Percentiles rank a stretch among this genome's conserved stretches.
These are phyloP conservation scores for Psilocybe mexicana DNA, from an alignment of 1,284 basidiomycete species.

Conservation along the genomic window DNA sequence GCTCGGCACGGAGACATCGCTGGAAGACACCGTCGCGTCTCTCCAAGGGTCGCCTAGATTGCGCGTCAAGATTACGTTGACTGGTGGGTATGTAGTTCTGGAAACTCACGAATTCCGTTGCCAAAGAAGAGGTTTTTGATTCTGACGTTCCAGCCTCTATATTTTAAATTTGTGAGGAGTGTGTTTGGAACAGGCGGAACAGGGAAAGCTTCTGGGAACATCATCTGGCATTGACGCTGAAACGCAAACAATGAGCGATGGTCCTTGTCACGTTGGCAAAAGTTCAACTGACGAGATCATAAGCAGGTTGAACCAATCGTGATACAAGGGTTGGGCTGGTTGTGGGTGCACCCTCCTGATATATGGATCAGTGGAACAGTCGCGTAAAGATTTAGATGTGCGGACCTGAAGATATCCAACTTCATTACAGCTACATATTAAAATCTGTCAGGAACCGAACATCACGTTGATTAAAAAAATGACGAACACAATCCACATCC, in stretches of 20 bases:
- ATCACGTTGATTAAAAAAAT: background rate
- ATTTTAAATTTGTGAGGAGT: constrained; percentile 46
- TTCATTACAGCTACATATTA: constrained; percentile 57
- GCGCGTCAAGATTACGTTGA: background rate
- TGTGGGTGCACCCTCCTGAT: constrained; percentile 52
- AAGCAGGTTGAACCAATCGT: constrained; percentile 57
- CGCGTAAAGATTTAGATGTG: background rate
- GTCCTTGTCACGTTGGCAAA: background rate
- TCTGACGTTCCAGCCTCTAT: constrained; percentile 63
- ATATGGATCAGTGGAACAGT: background rate
- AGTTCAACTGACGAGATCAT: constrained; percentile 49
- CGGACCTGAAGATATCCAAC: constrained; percentile 61
- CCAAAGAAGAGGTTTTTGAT: constrained; percentile 66
- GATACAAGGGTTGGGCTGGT: constrained; percentile 55
- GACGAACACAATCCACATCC: constrained; percentile 55
- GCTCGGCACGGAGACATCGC: constrained; percentile 46
- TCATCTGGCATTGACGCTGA: constrained; percentile 54
- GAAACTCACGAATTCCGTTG: constrained; percentile 59
- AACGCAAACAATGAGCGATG: constrained; percentile 2
- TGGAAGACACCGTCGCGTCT: constrained; percentile 65
- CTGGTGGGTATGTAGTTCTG: constrained; percentile 8
- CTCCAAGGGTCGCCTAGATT: constrained; percentile 70
- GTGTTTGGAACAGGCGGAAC: constrained; percentile 41
- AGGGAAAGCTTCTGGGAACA: constrained; percentile 59
- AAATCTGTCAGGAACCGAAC: background rate